phyloP scores from a whole-genome alignment of 208 protist genomes.

The Vickermania ingenoplastis region DNA sequence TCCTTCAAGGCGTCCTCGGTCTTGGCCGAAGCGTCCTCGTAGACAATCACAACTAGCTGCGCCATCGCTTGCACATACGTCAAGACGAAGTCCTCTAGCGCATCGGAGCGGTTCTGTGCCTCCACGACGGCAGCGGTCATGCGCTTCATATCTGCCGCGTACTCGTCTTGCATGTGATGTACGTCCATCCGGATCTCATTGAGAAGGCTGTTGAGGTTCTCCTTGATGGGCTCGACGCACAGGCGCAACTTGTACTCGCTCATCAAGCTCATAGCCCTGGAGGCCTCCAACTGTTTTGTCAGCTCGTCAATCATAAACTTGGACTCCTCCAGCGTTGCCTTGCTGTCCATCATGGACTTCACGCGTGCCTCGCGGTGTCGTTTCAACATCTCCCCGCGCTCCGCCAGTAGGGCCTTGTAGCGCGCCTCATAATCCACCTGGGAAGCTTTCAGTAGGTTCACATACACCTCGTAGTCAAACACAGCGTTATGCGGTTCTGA shows the following conservation, averaged over 20 bases:
- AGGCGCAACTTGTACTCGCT: not conserved
- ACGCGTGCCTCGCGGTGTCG: not conserved
- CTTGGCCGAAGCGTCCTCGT: not conserved
- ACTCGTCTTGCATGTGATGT: conserved; percentile 14
- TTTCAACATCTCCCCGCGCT: conserved; percentile 11
- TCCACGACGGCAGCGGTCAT: conserved; percentile 12
- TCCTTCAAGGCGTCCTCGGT: not conserved
- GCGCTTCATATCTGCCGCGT: conserved; percentile 15
- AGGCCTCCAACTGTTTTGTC: not conserved
- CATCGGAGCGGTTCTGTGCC: conserved; percentile 27
- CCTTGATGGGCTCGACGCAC: not conserved
- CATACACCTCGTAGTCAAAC: conserved; percentile 73
- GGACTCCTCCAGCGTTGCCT: not conserved
- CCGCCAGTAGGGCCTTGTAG: not conserved
- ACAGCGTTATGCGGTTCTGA: conserved; percentile 56
- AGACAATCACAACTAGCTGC: conserved; percentile 6
- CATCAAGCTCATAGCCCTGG: not conserved
- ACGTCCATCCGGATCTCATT: conserved; percentile 17
- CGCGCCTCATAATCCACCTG: conserved; percentile 5
- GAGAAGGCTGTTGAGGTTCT: conserved; percentile 4
- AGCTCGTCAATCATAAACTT: conserved; percentile 1
- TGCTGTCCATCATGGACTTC: not conserved
- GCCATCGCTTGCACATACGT: conserved; percentile 12
- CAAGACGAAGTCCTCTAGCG: conserved; percentile 29
- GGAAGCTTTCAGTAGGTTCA: conserved; percentile 11